These are phyloP conservation scores for Dryadomyces quercivorus DNA, from an alignment of 2,329 filamentous ascomycete genomes.

Conservation along the genomic window DNA sequence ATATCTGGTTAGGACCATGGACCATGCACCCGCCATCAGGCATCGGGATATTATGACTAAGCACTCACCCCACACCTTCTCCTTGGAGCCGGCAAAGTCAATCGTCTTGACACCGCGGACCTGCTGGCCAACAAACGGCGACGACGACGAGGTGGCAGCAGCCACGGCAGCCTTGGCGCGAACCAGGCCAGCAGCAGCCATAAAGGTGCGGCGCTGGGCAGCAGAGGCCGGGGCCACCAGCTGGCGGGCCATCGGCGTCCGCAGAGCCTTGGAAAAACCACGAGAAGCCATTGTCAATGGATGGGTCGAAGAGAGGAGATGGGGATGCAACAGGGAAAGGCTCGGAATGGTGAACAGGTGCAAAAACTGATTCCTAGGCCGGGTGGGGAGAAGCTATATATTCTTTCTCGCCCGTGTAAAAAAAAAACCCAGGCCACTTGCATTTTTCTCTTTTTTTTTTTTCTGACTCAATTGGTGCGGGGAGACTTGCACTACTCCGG, in stretches of 20 bases:
- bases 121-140: slow-evolving; percentile 40
- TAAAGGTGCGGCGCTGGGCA: slow-evolving; percentile 50
- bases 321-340: slow-evolving; percentile 9
- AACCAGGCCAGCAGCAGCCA: slow-evolving; percentile 44
- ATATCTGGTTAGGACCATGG: slow-evolving; percentile 4
- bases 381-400: slow-evolving; percentile 3
- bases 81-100: slow-evolving; percentile 92
- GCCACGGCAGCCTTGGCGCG: slow-evolving; percentile 39
- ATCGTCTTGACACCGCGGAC: slow-evolving; percentile 92
- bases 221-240: slow-evolving; percentile 47
- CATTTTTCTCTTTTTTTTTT: slow-evolving; percentile 4
- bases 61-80: slow-evolving; percentile 76
- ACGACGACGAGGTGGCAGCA: slow-evolving; percentile 13
- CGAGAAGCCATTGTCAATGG: slow-evolving; percentile 59
- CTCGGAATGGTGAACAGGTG: not conserved
- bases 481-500: slow-evolving; percentile 11
- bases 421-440: not conserved
- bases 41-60: too few species aligned
- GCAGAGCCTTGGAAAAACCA: slow-evolving; percentile 57
- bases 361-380: slow-evolving; percentile 1
- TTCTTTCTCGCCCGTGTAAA: not conserved
- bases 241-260: slow-evolving; percentile 51
- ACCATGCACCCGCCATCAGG: too few species aligned
- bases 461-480: slow-evolving; percentile 8
- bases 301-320: slow-evolving; percentile 16